A percentile compares a stretch with the other conserved stretches of the same genome.
Conservation (phyloP, 1,284 basidiomycete genomes). For the Ustilago vetiveriae region DNA sequence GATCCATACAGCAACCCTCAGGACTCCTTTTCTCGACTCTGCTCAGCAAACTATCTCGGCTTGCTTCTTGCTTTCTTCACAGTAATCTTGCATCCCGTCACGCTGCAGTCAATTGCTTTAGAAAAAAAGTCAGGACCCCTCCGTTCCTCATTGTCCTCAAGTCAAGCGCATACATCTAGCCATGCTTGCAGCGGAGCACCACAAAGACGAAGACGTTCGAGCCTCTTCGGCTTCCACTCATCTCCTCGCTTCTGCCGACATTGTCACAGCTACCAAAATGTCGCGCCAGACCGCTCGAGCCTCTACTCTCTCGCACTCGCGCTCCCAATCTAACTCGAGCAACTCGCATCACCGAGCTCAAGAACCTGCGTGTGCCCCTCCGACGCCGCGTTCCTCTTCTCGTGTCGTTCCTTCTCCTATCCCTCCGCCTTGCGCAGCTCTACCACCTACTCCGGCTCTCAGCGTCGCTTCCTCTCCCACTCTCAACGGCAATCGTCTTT, state of each 20-base stretch:
- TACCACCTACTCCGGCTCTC: conserved; percentile 20
- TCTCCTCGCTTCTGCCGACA: conserved; percentile 10
- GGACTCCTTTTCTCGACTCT: too few relatives aligned
- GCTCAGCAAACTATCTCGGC: too few relatives aligned
- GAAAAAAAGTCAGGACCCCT: too few relatives aligned
- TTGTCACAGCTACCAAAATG: conserved; percentile 18
- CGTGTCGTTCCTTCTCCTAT: conserved; percentile 27
- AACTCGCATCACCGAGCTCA: neutral
- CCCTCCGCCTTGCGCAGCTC: conserved; percentile 27
- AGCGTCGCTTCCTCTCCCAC: neutral
- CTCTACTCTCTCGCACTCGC: conserved; percentile 19
- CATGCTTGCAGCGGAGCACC: neutral
- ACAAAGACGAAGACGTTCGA: neutral
- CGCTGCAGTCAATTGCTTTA: too few relatives aligned
- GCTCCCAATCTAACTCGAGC: conserved; percentile 12
- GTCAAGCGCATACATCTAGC: neutral
- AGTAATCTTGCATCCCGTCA: too few relatives aligned
- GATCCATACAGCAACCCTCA: too few relatives aligned
- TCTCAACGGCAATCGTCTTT: neutral
- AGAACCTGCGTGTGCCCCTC: too few relatives aligned
- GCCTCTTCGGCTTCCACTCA: neutral
- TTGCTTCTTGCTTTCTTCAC: too few relatives aligned
- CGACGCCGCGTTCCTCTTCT: conserved; percentile 1
- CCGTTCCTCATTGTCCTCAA: too few relatives aligned
- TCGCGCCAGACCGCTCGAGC: conserved; percentile 11